Evolutionary conservation across 495 filamentous ascomycete species (phyloP).

Genomic region (Aspergillus diversus): DNA sequence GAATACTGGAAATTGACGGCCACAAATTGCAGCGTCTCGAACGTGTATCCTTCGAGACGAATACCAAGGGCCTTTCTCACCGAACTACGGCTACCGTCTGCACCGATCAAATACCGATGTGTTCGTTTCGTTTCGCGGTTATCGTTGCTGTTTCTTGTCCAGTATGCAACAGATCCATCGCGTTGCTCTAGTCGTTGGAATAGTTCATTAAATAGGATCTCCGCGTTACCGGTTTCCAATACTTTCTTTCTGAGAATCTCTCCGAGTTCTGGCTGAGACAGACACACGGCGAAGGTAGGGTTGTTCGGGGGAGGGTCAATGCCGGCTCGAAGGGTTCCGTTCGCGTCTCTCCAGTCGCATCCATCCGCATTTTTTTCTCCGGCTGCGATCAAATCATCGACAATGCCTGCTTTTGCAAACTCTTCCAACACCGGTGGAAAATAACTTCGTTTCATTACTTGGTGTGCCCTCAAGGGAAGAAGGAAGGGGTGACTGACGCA

Average conservation of each 20-base stretch:
- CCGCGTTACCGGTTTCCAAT: not conserved
- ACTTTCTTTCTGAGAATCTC: not conserved
- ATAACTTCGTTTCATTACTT: not conserved
- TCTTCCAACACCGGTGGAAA: not conserved
- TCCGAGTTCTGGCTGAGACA: not conserved
- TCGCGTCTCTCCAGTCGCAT: constrained; percentile 1
- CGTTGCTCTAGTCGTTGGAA: not conserved
- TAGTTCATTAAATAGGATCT: not conserved
- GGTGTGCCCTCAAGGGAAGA: not conserved
- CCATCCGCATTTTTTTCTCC: constrained; percentile 3
- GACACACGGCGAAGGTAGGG: not conserved
- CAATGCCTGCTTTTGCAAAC: not conserved
- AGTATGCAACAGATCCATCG: not conserved
- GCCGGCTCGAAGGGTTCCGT: not conserved
- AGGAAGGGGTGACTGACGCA: not conserved
- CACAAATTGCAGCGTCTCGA: not conserved
- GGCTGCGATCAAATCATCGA: not conserved
- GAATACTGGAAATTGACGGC: not conserved
- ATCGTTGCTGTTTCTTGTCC: not conserved
- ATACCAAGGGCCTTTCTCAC: not conserved
- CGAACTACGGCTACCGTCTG: not conserved
- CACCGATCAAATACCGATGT: not conserved
- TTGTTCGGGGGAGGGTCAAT: not conserved
- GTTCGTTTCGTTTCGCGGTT: not conserved
- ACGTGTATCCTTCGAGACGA: not conserved